Conservation (phyloP, 106 monocot species). For the Vanilla planifolia region DNA sequence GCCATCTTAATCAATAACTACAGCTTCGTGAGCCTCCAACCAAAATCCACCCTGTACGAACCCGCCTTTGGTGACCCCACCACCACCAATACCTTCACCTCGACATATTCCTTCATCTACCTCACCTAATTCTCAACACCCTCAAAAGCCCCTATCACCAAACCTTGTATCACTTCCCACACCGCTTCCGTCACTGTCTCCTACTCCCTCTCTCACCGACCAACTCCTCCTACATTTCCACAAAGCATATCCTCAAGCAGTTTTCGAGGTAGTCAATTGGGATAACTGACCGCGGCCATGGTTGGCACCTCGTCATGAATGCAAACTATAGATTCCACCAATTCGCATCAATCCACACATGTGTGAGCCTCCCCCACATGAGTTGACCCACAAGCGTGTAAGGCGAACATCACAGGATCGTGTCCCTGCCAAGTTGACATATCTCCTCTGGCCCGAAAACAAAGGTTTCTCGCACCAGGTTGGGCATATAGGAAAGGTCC, state of each 20-base stretch:
- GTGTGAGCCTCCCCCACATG: constrained; percentile 17
- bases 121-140: too few species aligned
- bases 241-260: too few species aligned
- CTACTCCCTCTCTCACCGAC: background rate
- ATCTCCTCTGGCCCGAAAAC: background rate
- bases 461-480: constrained; percentile 1
- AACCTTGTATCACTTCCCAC: constrained; percentile 6
- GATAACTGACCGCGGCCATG: constrained; percentile 2
- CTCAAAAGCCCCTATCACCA: too few species aligned
- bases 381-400: constrained; percentile 8
- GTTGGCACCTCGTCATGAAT: constrained; percentile 19
- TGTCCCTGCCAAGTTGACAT: background rate
- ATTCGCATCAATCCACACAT: background rate
- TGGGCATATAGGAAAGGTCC: too few species aligned
- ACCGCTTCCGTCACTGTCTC: constrained; percentile 2
- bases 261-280: constrained; percentile 29
- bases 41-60: too few species aligned
- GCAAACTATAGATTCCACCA: background rate
- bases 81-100: constrained; percentile 4
- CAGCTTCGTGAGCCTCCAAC: constrained; percentile 12
- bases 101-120: too few species aligned
- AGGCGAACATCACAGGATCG: constrained; percentile 2
- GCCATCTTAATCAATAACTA: too few species aligned
- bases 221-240: constrained; percentile 3
- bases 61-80: too few species aligned